Conservation (phyloP, 441 rosid species). For the Raphanus hybrid region DNA sequence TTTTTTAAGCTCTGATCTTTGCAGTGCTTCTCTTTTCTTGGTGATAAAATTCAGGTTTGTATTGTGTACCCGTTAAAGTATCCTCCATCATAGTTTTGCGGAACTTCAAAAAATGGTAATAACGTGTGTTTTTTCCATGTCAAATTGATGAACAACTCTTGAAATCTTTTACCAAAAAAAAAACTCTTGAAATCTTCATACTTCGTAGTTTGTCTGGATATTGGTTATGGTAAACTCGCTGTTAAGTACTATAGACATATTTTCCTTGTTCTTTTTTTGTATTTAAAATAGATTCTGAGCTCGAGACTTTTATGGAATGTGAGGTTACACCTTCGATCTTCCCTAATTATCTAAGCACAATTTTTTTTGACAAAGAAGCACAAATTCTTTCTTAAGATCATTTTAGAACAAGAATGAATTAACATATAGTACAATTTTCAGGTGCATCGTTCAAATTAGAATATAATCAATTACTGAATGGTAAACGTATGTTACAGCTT, state of each 20-base stretch:
- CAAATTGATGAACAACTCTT: background rate
- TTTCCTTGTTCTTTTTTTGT: background rate
- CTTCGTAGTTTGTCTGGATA: background rate
- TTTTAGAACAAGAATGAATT: background rate
- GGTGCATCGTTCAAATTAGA: background rate
- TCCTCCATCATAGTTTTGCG: background rate
- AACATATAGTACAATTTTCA: background rate
- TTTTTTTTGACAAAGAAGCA: too few relatives aligned
- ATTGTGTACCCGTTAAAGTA: background rate
- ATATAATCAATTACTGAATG: background rate
- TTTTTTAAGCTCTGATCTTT: background rate
- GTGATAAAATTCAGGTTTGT: background rate
- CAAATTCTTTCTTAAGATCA: background rate
- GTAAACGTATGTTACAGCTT: background rate
- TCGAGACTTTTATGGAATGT: too few relatives aligned
- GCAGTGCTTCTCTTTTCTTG: background rate
- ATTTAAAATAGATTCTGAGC: too few relatives aligned
- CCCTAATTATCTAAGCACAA: too few relatives aligned
- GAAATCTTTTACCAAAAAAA: too few relatives aligned
- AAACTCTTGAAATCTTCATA: background rate
- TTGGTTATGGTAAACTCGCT: background rate
- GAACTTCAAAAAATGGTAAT: background rate
- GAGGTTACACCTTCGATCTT: too few relatives aligned
- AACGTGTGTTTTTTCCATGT: background rate
- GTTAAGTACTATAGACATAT: background rate